Conservation (phyloP, 1,284 basidiomycete species). For the Apiotrichum gracile region DNA sequence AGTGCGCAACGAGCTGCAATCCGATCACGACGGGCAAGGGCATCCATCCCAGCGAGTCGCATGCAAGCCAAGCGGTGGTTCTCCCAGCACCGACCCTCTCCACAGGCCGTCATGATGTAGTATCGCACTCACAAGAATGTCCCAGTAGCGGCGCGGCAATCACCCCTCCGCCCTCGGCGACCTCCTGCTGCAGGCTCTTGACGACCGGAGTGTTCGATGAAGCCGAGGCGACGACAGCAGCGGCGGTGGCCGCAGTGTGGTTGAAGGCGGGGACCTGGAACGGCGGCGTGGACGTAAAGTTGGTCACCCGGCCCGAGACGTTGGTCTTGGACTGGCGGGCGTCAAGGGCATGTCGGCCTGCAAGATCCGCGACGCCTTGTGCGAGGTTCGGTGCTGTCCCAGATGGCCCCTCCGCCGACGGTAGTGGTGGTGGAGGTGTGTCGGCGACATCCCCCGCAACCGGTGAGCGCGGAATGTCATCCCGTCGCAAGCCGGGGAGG, state of each 20-base stretch:
- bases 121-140: not conserved
- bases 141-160: not conserved
- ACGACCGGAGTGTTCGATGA: not conserved
- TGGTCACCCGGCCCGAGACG: not conserved
- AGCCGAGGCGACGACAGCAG: too few relatives aligned
- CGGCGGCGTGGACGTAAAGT: not conserved
- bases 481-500: too few relatives aligned
- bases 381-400: not conserved
- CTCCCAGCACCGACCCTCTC: not conserved
- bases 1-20: too few relatives aligned
- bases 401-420: too few relatives aligned
- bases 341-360: too few relatives aligned
- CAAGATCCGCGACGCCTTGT: too few relatives aligned
- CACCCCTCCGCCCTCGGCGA: not conserved
- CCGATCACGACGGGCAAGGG: too few relatives aligned
- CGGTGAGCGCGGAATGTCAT: too few relatives aligned
- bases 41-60: too few relatives aligned
- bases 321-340: not conserved
- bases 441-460: too few relatives aligned
- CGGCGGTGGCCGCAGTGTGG: not conserved
- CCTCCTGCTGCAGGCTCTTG: not conserved
- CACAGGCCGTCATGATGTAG: not conserved
- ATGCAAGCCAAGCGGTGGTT: too few relatives aligned
- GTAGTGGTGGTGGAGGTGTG: too few relatives aligned
- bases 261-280: not conserved